These are phyloP conservation scores for Neonectria punicea DNA, from an alignment of 2,329 filamentous ascomycete species.

Conservation along the genomic window DNA sequence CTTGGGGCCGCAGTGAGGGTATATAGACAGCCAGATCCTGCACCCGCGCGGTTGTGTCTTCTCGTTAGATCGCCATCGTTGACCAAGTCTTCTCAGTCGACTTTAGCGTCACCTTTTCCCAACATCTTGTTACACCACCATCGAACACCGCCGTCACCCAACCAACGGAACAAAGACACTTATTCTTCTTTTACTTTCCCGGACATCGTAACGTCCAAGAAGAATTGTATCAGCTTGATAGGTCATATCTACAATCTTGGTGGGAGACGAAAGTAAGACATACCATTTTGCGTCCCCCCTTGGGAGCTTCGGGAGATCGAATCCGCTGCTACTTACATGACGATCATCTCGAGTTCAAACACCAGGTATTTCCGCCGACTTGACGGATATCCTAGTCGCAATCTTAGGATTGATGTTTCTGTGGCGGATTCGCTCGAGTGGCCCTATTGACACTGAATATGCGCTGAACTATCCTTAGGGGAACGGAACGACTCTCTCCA, in stretches of 20 bases:
- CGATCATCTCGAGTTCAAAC: not conserved
- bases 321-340: not conserved
- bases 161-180: slow-evolving; percentile 26
- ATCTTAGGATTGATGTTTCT: not conserved
- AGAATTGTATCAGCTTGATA: slow-evolving; percentile 5
- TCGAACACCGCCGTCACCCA: slow-evolving; percentile 33
- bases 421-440: not conserved
- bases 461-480: not conserved
- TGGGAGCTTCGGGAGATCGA: not conserved
- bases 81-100: slow-evolving; percentile 32
- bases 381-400: not conserved
- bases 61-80: slow-evolving; percentile 35
- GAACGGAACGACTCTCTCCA: not conserved
- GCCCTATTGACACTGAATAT: not conserved
- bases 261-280: slow-evolving; percentile 38
- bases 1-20: slow-evolving; percentile 44
- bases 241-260: slow-evolving; percentile 2
- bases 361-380: not conserved
- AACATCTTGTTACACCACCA: slow-evolving; percentile 37
- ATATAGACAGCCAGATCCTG: slow-evolving; percentile 54
- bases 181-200: slow-evolving; percentile 13
- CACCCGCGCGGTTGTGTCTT: slow-evolving; percentile 45
- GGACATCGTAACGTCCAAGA: slow-evolving; percentile 24
- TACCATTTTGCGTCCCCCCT: slow-evolving; percentile 18
- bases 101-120: slow-evolving; percentile 32